Conservation (phyloP, 768 basidiomycete genomes). For the Cystofilobasidium macerans region DNA sequence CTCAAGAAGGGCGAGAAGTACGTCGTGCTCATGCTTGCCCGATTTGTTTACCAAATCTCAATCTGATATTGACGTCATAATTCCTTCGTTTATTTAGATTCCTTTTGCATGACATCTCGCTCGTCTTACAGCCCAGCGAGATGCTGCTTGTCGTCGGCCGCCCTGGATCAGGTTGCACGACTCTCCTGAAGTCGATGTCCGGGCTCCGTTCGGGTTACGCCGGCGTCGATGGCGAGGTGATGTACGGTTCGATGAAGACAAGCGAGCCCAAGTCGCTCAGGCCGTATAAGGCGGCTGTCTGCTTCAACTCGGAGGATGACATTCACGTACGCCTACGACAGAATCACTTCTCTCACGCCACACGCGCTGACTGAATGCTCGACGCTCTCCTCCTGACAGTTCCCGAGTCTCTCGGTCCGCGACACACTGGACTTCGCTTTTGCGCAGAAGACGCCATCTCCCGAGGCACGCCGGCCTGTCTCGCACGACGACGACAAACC, state of each 20-base stretch:
- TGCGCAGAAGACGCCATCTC: constrained; percentile 1
- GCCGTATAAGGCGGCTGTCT: constrained; percentile 16
- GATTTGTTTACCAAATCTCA: too few relatives aligned
- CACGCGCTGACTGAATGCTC: too few relatives aligned
- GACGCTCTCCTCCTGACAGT: not conserved
- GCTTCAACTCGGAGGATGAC: constrained; percentile 28
- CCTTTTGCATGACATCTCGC: constrained; percentile 14
- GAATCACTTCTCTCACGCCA: not conserved
- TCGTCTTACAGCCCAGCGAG: constrained; percentile 8
- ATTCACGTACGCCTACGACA: not conserved
- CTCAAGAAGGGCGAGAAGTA: constrained; percentile 28
- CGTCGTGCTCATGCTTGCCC: not conserved
- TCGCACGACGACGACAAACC: not conserved
- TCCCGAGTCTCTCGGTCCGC: constrained; percentile 17
- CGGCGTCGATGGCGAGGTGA: constrained; percentile 13
- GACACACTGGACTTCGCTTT: constrained; percentile 21
- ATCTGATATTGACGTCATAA: too few relatives aligned
- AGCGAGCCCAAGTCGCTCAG: not conserved
- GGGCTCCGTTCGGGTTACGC: constrained; percentile 4
- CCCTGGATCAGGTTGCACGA: constrained; percentile 7
- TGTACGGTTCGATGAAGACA: not conserved
- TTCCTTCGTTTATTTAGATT: not conserved
- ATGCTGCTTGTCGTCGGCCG: constrained; percentile 22
- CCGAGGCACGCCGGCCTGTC: not conserved
- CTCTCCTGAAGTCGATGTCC: constrained; percentile 10